These are phyloP conservation scores for Massarina eburnea DNA, from an alignment of 2,329 filamentous ascomycete genomes.

Conservation along the genomic window DNA sequence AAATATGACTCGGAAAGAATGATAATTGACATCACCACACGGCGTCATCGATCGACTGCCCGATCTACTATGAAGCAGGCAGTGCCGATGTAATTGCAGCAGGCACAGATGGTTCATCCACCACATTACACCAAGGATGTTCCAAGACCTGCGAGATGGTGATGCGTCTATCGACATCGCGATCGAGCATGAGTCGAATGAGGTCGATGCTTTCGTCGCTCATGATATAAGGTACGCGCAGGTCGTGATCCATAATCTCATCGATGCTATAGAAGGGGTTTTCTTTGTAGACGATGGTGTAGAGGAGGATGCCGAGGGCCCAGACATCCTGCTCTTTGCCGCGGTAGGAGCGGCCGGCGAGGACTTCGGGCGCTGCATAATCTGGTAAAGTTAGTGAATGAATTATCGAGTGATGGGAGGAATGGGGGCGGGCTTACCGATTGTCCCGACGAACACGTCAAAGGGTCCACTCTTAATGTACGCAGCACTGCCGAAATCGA, in stretches of 20 bases:
- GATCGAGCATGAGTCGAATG: constrained; percentile 87
- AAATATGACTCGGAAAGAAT: too few relatives aligned
- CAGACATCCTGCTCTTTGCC: constrained; percentile 98
- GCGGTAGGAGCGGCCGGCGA: constrained; percentile 86
- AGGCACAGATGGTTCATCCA: constrained; percentile 4
- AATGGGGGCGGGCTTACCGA: constrained; percentile 64
- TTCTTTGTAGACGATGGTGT: constrained; percentile 99
- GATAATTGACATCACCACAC: too few relatives aligned
- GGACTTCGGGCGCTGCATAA: constrained; percentile 96
- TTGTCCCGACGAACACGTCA: constrained; percentile 97
- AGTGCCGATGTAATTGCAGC: not conserved
- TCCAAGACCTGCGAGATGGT: constrained; percentile 86
- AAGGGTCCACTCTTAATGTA: constrained; percentile 99
- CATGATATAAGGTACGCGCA: constrained; percentile 84
- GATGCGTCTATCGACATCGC: constrained; percentile 79
- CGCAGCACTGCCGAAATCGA: constrained; percentile 96
- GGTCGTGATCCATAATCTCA: constrained; percentile 96
- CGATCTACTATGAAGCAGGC: not conserved
- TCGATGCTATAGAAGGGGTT: constrained; percentile 99
- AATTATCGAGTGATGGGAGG: not conserved
- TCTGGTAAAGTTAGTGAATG: constrained; percentile 61
- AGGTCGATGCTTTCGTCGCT: constrained; percentile 92
- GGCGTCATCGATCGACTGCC: too few relatives aligned
- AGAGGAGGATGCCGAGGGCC: constrained; percentile 94
- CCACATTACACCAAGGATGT: constrained; percentile 73